These are phyloP conservation scores for Uronychia setigera DNA, from an alignment of 73 alveolate genomes.

Conservation along the genomic window DNA sequence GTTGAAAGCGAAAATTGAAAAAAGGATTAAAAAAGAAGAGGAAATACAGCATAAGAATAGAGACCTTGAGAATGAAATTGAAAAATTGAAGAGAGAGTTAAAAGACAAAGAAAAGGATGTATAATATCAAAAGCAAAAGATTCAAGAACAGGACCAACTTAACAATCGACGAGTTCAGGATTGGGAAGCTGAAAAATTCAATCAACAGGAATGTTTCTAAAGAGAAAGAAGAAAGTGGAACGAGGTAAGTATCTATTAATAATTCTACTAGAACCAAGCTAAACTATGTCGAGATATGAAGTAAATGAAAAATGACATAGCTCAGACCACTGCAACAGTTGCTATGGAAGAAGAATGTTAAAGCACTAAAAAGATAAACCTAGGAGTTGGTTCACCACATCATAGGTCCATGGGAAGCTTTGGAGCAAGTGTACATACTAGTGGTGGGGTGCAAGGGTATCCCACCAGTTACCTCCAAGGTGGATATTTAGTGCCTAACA, in stretches of 20 bases:
- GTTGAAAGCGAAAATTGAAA: neutral
- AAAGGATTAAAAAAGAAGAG: neutral
- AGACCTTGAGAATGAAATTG: neutral
- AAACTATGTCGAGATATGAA: neutral
- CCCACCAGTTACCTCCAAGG: too few relatives aligned
- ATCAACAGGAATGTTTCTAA: neutral
- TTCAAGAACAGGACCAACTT: neutral
- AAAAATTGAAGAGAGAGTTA: neutral
- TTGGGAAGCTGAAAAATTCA: neutral
- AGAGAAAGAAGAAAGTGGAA: neutral
- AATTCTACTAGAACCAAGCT: neutral
- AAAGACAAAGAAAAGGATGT: neutral
- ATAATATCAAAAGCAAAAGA: too few relatives aligned
- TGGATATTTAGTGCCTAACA: too few relatives aligned
- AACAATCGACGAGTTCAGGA: neutral
- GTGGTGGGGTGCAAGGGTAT: too few relatives aligned
- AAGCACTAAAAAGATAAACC: neutral
- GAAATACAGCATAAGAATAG: neutral
- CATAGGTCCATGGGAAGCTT: neutral
- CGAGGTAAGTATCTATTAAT: neutral
- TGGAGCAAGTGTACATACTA: neutral
- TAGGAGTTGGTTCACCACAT: neutral
- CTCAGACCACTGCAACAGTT: neutral
- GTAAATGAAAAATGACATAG: neutral
- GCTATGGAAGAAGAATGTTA: neutral